Evolutionary conservation across 805 yeast species (phyloP).

Genomic region (Ogataea dorogensis): DNA sequence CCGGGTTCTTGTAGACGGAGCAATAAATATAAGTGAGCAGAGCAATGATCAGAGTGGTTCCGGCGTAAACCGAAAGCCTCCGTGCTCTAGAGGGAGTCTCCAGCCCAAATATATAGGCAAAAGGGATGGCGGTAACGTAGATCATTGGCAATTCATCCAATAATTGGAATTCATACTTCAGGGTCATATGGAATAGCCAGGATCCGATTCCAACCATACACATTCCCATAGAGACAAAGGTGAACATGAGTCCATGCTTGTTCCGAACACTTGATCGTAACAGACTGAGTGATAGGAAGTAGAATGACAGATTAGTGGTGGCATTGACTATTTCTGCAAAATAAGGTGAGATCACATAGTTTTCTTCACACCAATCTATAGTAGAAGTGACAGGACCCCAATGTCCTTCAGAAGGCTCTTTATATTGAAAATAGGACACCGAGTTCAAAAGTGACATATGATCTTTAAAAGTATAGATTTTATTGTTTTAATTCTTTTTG

Average conservation of each 20-base stretch:
- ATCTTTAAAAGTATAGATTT: neutral
- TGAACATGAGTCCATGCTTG: slow-evolving; percentile 64
- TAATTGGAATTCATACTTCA: slow-evolving; percentile 79
- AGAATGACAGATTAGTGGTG: slow-evolving; percentile 64
- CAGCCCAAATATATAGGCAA: slow-evolving; percentile 37
- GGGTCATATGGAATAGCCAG: slow-evolving; percentile 95
- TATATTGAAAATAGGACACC: slow-evolving; percentile 18
- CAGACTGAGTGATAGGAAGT: slow-evolving; percentile 34
- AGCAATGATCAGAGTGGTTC: slow-evolving; percentile 16
- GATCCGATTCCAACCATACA: slow-evolving; percentile 85
- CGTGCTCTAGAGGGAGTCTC: slow-evolving; percentile 13
- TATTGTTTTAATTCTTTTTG: neutral
- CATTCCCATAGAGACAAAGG: slow-evolving; percentile 71
- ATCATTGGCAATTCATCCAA: slow-evolving; percentile 95
- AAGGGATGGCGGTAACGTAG: slow-evolving; percentile 90
- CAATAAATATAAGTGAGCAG: slow-evolving; percentile 45
- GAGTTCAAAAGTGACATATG: slow-evolving; percentile 2
- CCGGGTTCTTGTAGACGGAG: slow-evolving; percentile 62
- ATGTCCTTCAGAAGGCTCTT: slow-evolving; percentile 43
- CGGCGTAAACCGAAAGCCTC: slow-evolving; percentile 15
- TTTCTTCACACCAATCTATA: slow-evolving; percentile 98
- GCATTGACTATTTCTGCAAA: slow-evolving; percentile 91
- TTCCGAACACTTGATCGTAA: slow-evolving; percentile 56
- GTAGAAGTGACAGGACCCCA: slow-evolving; percentile 86
- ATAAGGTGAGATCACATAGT: slow-evolving; percentile 81